Conservation (phyloP, 2,329 filamentous ascomycete genomes). For the Trichophyton mentagrophytes region DNA sequence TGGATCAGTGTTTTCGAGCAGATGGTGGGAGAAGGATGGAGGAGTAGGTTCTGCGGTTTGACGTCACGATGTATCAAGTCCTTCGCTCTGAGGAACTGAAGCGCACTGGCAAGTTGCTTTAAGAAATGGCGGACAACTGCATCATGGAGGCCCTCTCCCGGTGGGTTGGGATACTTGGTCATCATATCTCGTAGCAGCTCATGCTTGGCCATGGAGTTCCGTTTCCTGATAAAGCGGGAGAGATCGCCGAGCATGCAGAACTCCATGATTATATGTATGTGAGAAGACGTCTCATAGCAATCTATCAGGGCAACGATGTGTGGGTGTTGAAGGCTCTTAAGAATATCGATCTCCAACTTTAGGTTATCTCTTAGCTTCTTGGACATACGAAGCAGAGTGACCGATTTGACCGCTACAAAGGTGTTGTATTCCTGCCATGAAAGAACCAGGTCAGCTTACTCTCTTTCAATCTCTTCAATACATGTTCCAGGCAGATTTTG, state of each 20-base stretch:
- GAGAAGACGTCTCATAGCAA: slow-evolving; percentile 71
- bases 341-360: slow-evolving; percentile 86
- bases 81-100: slow-evolving; percentile 71
- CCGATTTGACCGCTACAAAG: slow-evolving; percentile 90
- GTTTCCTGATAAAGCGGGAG: slow-evolving; percentile 91
- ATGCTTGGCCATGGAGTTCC: slow-evolving; percentile 65
- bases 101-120: slow-evolving; percentile 83
- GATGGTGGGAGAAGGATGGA: slow-evolving; percentile 65
- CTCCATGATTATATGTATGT: slow-evolving; percentile 97
- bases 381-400: slow-evolving; percentile 79
- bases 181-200: slow-evolving; percentile 81
- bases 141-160: slow-evolving; percentile 79
- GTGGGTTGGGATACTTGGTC: slow-evolving; percentile 75
- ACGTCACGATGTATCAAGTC: slow-evolving; percentile 94
- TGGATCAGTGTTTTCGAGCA: slow-evolving; percentile 52
- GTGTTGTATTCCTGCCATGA: slow-evolving; percentile 46
- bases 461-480: neutral
- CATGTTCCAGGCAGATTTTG: neutral
- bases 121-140: slow-evolving; percentile 93
- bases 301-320: slow-evolving; percentile 95
- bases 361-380: slow-evolving; percentile 95
- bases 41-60: slow-evolving; percentile 88
- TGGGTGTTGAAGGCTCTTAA: slow-evolving; percentile 84
- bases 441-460: slow-evolving; percentile 6
- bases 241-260: slow-evolving; percentile 93